Percentiles rank a stretch among this genome's conserved stretches.
phyloP scores from a whole-genome alignment of 306 rosid genomes.

The Rosa persica region DNA sequence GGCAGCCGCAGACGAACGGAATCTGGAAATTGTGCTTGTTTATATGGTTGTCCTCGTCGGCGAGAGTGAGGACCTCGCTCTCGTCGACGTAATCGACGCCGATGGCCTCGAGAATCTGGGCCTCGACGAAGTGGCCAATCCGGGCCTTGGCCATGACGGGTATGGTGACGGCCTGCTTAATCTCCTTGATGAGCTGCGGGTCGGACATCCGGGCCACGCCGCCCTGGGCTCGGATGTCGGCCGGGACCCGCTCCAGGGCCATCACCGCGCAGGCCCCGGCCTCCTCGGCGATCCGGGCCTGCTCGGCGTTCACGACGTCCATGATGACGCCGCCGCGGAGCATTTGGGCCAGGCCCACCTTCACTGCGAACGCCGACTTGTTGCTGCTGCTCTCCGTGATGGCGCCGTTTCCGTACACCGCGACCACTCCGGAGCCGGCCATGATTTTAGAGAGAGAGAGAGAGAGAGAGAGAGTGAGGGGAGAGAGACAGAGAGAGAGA shows the following conservation, averaged over 20 bases:
- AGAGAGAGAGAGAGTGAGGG: background rate
- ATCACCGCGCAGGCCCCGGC: conserved; percentile 92
- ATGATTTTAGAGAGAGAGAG: conserved; percentile 28
- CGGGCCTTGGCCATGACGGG: conserved; percentile 98
- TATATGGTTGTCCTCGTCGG: conserved; percentile 83
- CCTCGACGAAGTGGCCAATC: conserved; percentile 87
- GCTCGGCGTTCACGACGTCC: conserved; percentile 96
- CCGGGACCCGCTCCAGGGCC: conserved; percentile 88
- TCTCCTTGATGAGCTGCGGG: conserved; percentile 81
- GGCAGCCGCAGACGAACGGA: conserved; percentile 89
- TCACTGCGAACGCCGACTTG: conserved; percentile 75
- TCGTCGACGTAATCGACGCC: conserved; percentile 87
- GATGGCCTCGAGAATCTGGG: conserved; percentile 83
- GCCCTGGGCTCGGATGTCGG: conserved; percentile 81
- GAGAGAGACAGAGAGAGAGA: background rate
- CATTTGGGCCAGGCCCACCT: conserved; percentile 92
- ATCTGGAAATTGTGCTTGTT: conserved; percentile 86
- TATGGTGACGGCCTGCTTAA: conserved; percentile 79
- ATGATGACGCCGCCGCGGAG: conserved; percentile 92
- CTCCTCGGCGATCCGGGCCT: conserved; percentile 85
- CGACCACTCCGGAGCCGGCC: conserved; percentile 83
- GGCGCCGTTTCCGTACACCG: conserved; percentile 82
- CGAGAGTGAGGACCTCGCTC: conserved; percentile 75
- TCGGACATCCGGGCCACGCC: conserved; percentile 91
- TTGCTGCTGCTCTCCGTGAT: conserved; percentile 51